Base-by-base conservation (phyloP, 441 rosid genomes). In the Gossypium laxum region DNA sequence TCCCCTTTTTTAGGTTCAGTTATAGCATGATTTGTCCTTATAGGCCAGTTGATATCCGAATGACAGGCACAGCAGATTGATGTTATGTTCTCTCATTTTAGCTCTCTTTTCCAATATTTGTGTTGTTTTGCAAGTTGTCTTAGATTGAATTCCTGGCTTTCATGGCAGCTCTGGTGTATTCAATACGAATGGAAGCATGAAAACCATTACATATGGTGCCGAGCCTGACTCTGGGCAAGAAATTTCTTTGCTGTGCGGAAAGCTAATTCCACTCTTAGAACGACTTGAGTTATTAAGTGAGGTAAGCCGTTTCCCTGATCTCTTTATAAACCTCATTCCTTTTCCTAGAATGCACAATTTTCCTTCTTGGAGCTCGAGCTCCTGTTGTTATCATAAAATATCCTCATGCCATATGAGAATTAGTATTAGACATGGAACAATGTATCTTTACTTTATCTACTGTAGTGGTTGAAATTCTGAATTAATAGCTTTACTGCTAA, bases 201-300 rank as follows among this genome's bases (percentile, higher is more conserved):
- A 77, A 73, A 72, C 76, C 19, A 77, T 79, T 58, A 72, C 84
- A 22, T 81, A 81, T 70, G 85, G 89, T 72, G 43, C 70, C 54
- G 75, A 81, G 70, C 76, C 87, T 2, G 87, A 85, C 70, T 48
- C 28, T 3, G 83, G 76, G 73, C 81, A 83, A 34, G 92, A 85
- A 55, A 58, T 79, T 19, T 72, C 87, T 65, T 66, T 72, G 58
- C 77, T 91, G 34, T 85, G 88, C 63, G 88, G 82, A 76, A 86
- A 83, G 74, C 74, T 93, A 75, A 79, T 88, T 76, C 85, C 95
- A 61, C 81, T 83, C 41, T 81, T 89, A 69, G 98, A 93, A 79
- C 87, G 91, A 69, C 96, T 93, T 15, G 92, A 86, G 72, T 76
- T 85, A 78, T 85, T 91, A 30, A 89, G 78, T 54, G 97, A 93